These are phyloP conservation scores for Corniculantispora saksenae DNA, from an alignment of 2,329 filamentous ascomycete species.

Conservation along the genomic window DNA sequence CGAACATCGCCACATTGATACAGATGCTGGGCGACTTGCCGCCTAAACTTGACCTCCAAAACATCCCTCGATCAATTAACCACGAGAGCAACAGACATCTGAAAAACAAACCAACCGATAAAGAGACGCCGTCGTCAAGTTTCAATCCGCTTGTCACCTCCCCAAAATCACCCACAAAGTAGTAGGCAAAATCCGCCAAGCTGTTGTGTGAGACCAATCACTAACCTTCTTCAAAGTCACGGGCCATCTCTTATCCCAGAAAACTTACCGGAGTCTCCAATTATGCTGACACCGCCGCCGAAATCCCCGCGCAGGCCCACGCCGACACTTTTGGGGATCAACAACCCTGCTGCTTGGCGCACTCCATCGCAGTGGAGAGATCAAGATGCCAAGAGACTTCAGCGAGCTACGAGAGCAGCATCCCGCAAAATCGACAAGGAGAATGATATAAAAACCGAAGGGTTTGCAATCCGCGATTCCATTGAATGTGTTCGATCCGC, in stretches of 20 bases:
- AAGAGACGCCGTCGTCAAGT: constrained; percentile 20
- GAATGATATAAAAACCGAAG: not conserved
- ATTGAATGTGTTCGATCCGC: constrained; percentile 18
- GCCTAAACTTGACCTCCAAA: not conserved
- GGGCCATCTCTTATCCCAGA: not conserved
- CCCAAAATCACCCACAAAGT: constrained; percentile 30
- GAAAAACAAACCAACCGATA: not conserved
- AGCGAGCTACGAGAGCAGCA: not conserved
- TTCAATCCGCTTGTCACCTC: constrained; percentile 31
- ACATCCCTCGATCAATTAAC: not conserved
- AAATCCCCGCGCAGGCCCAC: constrained; percentile 21
- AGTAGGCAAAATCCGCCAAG: constrained; percentile 27
- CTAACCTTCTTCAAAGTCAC: not conserved
- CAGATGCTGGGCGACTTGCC: constrained; percentile 11
- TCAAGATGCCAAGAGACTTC: not conserved
- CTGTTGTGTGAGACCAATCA: not conserved
- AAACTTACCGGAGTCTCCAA: not conserved
- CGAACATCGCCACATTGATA: constrained; percentile 12
- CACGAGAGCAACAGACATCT: not conserved
- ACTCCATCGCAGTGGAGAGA: constrained; percentile 14
- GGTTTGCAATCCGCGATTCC: not conserved
- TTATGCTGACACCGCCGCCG: constrained; percentile 15
- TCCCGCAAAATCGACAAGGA: not conserved
- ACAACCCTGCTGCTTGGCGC: constrained; percentile 20
- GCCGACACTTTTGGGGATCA: constrained; percentile 1